A percentile compares a stretch with the other conserved stretches of the same genome.
phyloP scores from a whole-genome alignment of 2,329 filamentous ascomycete species.

The Chalaropsis ovoidea region DNA sequence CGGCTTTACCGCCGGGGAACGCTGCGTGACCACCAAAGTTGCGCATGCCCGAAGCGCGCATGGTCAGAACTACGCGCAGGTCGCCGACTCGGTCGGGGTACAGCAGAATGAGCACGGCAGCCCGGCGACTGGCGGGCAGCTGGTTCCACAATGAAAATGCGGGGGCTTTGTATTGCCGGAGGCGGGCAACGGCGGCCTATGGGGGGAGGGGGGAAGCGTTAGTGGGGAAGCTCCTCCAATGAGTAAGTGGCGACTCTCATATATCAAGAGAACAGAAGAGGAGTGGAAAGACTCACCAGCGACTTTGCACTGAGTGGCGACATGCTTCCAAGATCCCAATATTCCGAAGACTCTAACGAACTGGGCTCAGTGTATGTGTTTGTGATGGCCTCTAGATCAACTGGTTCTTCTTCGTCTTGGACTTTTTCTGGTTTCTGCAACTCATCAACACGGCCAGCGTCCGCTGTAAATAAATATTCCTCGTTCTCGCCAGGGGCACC shows the following conservation, averaged over 20 bases:
- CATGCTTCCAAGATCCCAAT: conserved; percentile 51
- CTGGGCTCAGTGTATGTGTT: neutral
- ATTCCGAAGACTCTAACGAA: conserved; percentile 28
- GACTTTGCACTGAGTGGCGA: conserved; percentile 46
- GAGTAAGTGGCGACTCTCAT: neutral
- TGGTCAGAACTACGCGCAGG: conserved; percentile 59
- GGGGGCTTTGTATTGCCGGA: conserved; percentile 51
- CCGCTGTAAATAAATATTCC: neutral
- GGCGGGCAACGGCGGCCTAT: conserved; percentile 50
- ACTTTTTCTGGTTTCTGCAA: neutral
- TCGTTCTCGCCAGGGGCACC: neutral
- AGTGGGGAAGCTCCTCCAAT: neutral
- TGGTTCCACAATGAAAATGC: conserved; percentile 52
- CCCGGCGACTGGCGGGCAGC: conserved; percentile 56
- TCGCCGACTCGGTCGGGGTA: conserved; percentile 78
- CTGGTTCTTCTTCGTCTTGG: neutral
- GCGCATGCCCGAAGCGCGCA: conserved; percentile 53
- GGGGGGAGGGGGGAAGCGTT: neutral
- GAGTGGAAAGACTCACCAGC: conserved; percentile 38
- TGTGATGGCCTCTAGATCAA: neutral
- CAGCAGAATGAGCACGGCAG: conserved; percentile 77
- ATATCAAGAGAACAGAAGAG: neutral
- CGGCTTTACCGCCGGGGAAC: conserved; percentile 68
- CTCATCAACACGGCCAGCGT: neutral
- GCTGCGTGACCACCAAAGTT: conserved; percentile 78